Conservation (phyloP, 345 rosid species). For the Eucalyptus regnans region DNA sequence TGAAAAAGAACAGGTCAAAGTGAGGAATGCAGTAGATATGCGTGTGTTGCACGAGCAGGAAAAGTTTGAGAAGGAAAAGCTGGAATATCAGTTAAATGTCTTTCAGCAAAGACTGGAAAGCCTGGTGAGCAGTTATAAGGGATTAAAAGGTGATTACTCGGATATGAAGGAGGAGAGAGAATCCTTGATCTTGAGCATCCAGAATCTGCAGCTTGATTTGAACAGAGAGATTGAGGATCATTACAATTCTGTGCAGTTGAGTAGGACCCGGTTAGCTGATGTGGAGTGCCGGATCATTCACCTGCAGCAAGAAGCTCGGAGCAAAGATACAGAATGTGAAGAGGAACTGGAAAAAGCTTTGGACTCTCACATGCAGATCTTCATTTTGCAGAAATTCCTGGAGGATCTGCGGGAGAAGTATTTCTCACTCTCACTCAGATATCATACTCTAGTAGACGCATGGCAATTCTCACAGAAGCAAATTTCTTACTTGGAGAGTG, state of each 20-base stretch:
- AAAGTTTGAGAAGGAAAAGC: constrained; percentile 44
- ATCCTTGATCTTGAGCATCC: constrained; percentile 28
- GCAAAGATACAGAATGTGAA: constrained; percentile 46
- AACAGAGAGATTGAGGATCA: constrained; percentile 33
- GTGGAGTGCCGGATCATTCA: constrained; percentile 43
- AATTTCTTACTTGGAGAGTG: constrained; percentile 42
- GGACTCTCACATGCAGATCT: constrained; percentile 43
- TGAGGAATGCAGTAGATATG: constrained; percentile 47
- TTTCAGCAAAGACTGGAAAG: constrained; percentile 40
- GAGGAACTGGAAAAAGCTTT: constrained; percentile 53
- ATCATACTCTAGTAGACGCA: constrained; percentile 40
- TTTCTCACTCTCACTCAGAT: constrained; percentile 36
- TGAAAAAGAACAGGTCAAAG: constrained; percentile 34
- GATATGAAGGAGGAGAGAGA: constrained; percentile 49
- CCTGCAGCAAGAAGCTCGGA: constrained; percentile 43
- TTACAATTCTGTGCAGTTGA: constrained; percentile 27
- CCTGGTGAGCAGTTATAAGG: constrained; percentile 33
- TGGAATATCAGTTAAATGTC: constrained; percentile 41
- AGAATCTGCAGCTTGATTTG: constrained; percentile 30
- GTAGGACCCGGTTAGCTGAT: constrained; percentile 27
- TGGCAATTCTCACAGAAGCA: constrained; percentile 50
- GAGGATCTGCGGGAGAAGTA: constrained; percentile 54
- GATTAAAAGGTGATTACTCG: constrained; percentile 28
- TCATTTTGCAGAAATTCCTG: constrained; percentile 51
- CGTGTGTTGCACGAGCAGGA: constrained; percentile 40